These are phyloP conservation scores for Ploettnerulaceae sp. DNA, from an alignment of 2,329 filamentous ascomycete species.

Conservation along the genomic window DNA sequence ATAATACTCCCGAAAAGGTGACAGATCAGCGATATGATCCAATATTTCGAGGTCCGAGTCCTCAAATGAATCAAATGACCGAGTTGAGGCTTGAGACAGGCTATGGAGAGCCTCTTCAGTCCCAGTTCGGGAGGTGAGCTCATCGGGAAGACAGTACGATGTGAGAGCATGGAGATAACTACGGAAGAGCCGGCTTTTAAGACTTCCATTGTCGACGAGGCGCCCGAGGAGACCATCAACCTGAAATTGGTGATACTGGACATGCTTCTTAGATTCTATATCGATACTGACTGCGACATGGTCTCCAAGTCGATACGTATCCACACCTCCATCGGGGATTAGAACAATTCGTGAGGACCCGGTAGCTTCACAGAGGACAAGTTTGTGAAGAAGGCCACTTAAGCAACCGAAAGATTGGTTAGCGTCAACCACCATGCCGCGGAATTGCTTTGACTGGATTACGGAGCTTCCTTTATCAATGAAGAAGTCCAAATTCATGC, in stretches of 20 bases:
- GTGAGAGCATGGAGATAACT: constrained; percentile 51
- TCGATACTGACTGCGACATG: constrained; percentile 39
- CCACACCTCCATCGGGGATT: constrained; percentile 36
- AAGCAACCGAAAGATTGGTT: constrained; percentile 44
- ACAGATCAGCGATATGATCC: constrained; percentile 31
- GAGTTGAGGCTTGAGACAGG: constrained; percentile 43
- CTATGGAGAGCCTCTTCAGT: constrained; percentile 49
- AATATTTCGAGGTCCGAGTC: constrained; percentile 36
- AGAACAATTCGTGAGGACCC: constrained; percentile 34
- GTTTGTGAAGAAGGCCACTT: constrained; percentile 44
- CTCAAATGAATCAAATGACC: constrained; percentile 42
- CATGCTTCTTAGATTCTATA: background rate
- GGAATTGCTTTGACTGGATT: constrained; percentile 45
- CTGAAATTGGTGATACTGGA: constrained; percentile 42
- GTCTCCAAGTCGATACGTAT: too few species aligned
- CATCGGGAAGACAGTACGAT: constrained; percentile 40
- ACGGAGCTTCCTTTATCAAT: constrained; percentile 24
- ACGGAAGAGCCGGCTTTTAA: constrained; percentile 49
- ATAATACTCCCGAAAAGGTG: constrained; percentile 41
- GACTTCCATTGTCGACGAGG: constrained; percentile 44
- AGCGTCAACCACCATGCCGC: constrained; percentile 44
- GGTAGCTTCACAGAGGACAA: constrained; percentile 39
- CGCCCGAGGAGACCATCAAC: constrained; percentile 47
- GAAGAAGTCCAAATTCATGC: constrained; percentile 45
- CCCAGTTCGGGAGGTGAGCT: constrained; percentile 39